Evolutionary conservation across 2,329 filamentous ascomycete species (phyloP), one percentile per base, ranked within the genome.

Genomic region (Fusarium nygamai): DNA sequence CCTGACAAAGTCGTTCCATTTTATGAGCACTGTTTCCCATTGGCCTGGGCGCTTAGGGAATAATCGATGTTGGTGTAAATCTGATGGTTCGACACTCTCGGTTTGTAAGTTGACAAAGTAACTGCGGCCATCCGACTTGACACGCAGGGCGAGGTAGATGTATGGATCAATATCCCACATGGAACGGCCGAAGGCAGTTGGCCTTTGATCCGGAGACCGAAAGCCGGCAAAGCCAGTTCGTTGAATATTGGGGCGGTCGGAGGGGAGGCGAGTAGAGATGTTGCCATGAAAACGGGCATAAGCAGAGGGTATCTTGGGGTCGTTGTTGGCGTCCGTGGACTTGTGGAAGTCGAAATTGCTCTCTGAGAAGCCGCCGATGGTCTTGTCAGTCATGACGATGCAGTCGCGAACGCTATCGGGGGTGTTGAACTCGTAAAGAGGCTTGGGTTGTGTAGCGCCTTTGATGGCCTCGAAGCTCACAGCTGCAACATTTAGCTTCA

Each of bases 61-160:
- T 9, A 99, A 84, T 57, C 96, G 88, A 83, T 99, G 96, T 82
- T 99, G 96, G 82, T 98, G 96, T 72, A 99, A 87, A 82, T 99
- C 96, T n/a, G 95, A 96, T 17, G 94, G 93, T 54, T 98, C 94
- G 63, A 99, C 92, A 4, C 93, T 94, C 80, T 99, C 96, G 7
- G 95, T 98, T 85, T 98, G 96, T 22, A 99, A 86, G 83, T 99
- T 99, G 79, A 99, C 91, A 66, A 98, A 94, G 85, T 98, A 99
- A 78, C 94, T 93, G 67, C 96, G 88, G 22, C 95, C 95, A 80
- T 98, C 96, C 7, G 94, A 96, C 82, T 95, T 96, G 77, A 99
- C 88, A 20, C 95, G 92, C 79, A 99, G 84, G 0, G 94, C 96
- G 16, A 99, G 91, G 83, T 95, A 98, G 19, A 89, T 86, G 84